These are phyloP conservation scores for Amphirosellinia nigrospora DNA, from an alignment of 495 filamentous ascomycete species.

Conservation along the genomic window DNA sequence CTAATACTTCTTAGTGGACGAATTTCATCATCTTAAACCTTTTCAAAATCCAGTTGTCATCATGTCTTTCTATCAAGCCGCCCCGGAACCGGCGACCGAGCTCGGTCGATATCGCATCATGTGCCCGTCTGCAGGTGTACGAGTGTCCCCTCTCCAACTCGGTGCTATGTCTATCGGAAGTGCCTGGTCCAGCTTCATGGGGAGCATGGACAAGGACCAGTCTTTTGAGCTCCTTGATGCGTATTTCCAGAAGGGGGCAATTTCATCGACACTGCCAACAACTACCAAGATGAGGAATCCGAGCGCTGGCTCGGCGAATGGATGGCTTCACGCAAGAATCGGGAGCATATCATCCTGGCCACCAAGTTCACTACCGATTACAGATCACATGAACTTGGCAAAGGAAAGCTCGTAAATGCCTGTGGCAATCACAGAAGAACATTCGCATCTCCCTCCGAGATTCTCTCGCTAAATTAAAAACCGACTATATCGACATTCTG, in stretches of 20 bases:
- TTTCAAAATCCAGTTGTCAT: background rate
- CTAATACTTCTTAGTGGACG: background rate
- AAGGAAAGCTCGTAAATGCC: slow-evolving; percentile 22
- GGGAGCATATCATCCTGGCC: slow-evolving; percentile 60
- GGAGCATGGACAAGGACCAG: slow-evolving; percentile 32
- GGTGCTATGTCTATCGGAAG: slow-evolving; percentile 70
- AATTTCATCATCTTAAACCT: background rate
- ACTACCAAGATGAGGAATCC: slow-evolving; percentile 68
- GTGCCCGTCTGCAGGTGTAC: slow-evolving; percentile 62
- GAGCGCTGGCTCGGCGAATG: slow-evolving; percentile 72
- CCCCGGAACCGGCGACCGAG: slow-evolving; percentile 59
- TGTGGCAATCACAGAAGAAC: slow-evolving; percentile 38
- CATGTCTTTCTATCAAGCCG: slow-evolving; percentile 30
- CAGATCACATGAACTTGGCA: slow-evolving; percentile 27
- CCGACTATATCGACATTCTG: slow-evolving; percentile 69
- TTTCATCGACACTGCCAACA: slow-evolving; percentile 74
- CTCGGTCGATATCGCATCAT: slow-evolving; percentile 67
- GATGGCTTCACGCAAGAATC: slow-evolving; percentile 55
- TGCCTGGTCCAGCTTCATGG: slow-evolving; percentile 45
- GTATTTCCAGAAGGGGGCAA: slow-evolving; percentile 66
- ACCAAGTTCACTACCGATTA: slow-evolving; percentile 40
- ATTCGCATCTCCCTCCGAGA: slow-evolving; percentile 61
- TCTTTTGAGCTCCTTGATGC: slow-evolving; percentile 58
- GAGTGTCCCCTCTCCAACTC: slow-evolving; percentile 65
- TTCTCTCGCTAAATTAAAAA: slow-evolving; percentile 66